Base-by-base conservation (phyloP, 2,329 filamentous ascomycete genomes). In the Drechslera avenae region DNA sequence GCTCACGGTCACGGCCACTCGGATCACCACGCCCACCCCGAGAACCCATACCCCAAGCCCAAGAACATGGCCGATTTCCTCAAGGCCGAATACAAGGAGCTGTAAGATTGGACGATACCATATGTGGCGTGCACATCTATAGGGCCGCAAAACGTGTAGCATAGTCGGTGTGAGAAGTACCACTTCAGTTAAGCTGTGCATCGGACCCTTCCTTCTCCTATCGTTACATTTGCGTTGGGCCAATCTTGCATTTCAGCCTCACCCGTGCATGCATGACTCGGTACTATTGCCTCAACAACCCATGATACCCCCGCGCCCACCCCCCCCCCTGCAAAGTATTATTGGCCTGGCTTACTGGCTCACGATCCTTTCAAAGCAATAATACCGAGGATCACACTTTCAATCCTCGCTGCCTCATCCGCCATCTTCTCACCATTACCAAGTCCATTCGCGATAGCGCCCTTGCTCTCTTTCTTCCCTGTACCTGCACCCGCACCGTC, bases 41-140 rank as follows among this genome's bases (percentile, higher is more conserved):
- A 59, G 68, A 80, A 84, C 70, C 74, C 77, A 65, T 81, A 82
- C 74, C 85, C 87, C 77, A 76, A 70, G 60, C 90, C 91, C 75
- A 96, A 97, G 88, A 96, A 90, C 68, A 93, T 97, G 75, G 91
- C 91, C 78, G 90, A 99, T 83, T 97, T 84, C 79, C 86, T 99
- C 79, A 91, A 90, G 85, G 91, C 92, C 56, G 86, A 97, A 75
- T 99, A 97, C 84, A 86, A 86, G 82, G 96, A 93, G 73, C 71
- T 53, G 56, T 73, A 69, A 61, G 56, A 39, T 39, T 51, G 36
- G 31, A 16, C 31, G 52, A 28, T 16, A 28, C 26, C 32, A 43
- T 39, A 39, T 52, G 14, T 45, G 36, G 39, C 58, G 57, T 47
- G 53, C 66, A 63, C 64, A 69, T 69, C 59, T 66, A 68, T 67